phyloP scores from a whole-genome alignment of 305 asterid genomes.

The Coffea humblotiana region DNA sequence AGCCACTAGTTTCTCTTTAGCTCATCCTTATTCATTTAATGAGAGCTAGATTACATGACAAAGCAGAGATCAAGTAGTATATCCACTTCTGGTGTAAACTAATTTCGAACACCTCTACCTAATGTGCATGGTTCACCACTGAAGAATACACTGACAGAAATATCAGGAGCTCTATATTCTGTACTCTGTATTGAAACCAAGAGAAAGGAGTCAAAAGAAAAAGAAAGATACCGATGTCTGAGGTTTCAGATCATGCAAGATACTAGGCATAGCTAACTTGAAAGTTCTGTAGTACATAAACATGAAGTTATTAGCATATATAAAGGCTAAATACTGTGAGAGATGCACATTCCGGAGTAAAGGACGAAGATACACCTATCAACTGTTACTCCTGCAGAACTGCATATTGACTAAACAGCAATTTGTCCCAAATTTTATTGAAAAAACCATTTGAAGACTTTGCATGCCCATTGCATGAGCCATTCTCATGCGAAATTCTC shows the following conservation, averaged over 20 bases:
- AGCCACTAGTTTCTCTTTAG: not conserved
- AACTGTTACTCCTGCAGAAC: constrained; percentile 5
- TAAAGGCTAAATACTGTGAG: not conserved
- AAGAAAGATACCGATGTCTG: not conserved
- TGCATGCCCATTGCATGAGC: constrained; percentile 28
- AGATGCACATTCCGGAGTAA: not conserved
- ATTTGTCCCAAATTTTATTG: constrained; percentile 34
- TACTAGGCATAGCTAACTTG: not conserved
- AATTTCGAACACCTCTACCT: constrained; percentile 7
- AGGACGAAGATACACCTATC: constrained; percentile 10
- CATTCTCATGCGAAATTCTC: constrained; percentile 31
- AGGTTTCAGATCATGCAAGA: not conserved
- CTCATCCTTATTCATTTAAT: constrained; percentile 17
- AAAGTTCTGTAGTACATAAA: not conserved
- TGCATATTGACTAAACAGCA: constrained; percentile 38
- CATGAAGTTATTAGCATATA: not conserved
- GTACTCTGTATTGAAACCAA: not conserved
- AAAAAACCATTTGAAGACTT: constrained; percentile 25
- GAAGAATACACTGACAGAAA: not conserved
- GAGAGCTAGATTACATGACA: not conserved
- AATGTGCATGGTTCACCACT: constrained; percentile 7
- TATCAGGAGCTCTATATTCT: not conserved
- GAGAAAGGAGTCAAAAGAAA: not conserved
- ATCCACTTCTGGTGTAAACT: constrained; percentile 6
- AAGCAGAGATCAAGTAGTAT: not conserved